These are phyloP conservation scores for Lindgomyces ingoldianus DNA, from an alignment of 495 filamentous ascomycete genomes.

Conservation along the genomic window DNA sequence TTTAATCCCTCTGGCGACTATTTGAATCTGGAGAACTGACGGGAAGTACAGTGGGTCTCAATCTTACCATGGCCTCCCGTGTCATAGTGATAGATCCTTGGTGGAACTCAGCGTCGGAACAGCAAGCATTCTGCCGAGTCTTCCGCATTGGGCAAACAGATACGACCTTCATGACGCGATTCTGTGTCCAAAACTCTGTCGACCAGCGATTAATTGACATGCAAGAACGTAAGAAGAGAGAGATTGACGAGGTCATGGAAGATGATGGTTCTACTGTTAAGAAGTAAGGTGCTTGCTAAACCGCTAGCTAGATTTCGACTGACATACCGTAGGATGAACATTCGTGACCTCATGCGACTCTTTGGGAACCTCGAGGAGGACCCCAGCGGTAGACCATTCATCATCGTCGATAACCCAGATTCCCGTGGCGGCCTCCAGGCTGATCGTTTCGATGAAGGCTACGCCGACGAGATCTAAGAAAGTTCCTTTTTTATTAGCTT, in stretches of 20 bases:
- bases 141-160: conserved; percentile 63
- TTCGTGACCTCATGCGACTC: conserved; percentile 41
- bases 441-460: conserved; percentile 22
- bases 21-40: neutral
- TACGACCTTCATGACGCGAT: conserved; percentile 55
- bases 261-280: conserved; percentile 25
- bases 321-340: conserved; percentile 15
- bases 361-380: conserved; percentile 39
- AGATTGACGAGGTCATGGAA: conserved; percentile 43
- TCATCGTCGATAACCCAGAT: conserved; percentile 37
- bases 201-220: conserved; percentile 54
- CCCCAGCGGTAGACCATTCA: conserved; percentile 39
- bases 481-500: no score
- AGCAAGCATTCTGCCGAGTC: conserved; percentile 64
- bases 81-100: conserved; percentile 51
- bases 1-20: neutral
- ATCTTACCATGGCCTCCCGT: conserved; percentile 47
- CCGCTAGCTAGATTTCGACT: neutral
- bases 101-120: conserved; percentile 46
- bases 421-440: conserved; percentile 18
- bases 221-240: conserved; percentile 43
- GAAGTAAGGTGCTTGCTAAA: conserved; percentile 7
- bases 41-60: conserved; percentile 39
- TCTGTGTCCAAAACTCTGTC: conserved; percentile 54
- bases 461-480: conserved; percentile 12